Base-by-base conservation (phyloP, 2,329 filamentous ascomycete genomes). In the Dothidotthia symphoricarpi region DNA sequence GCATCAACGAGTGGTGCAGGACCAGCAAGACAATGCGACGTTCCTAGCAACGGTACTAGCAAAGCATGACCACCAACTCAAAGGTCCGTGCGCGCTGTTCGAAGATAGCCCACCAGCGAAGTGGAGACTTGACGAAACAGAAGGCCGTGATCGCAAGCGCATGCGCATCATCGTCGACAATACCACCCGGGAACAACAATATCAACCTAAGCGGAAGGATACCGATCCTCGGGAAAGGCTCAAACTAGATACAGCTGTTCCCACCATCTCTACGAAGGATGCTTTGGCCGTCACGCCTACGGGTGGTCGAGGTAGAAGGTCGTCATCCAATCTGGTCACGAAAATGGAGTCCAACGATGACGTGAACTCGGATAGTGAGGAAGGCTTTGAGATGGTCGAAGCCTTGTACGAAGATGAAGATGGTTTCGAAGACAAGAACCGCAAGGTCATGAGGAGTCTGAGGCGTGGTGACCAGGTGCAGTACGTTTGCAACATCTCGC, bases 381-480 rank as follows among this genome's bases (percentile, higher is more conserved):
- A 97, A 30, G 94, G 94, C 51, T 98, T 95, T 59, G 93, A 98
- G 68, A 81, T 98, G 50, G 85, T 98, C 6, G 90, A 97, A 43
- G 91, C 96, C 45, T 90, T 91, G 0, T 89, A 89, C 55, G 86
- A 91, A 39, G 81, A 85, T 27, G 80, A 87, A 16, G 88, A 93
- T 51, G 84, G 83, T 1, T 94, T 94, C 47, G 94, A 98, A 67
- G 94, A 98, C 66, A 97, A 96, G 72, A 97, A 98, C 59, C 81
- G 94, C 29, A 96, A 96, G 66, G 91, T 98, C 29, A 94, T 97
- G 88, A 81, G 93, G 34, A 91, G 88, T 47, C 75, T 98, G 9
- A 85, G 95, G 53, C 85, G 86, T 10, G 89, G 90, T 4, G 93
- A 98, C 57, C 81, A 90, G 39, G 91, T 98, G 2, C 88, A 96